Percentiles rank a stretch among this genome's conserved stretches.
Evolutionary conservation across 768 basidiomycete species (phyloP).

Genomic region (Termitomyces sp.): DNA sequence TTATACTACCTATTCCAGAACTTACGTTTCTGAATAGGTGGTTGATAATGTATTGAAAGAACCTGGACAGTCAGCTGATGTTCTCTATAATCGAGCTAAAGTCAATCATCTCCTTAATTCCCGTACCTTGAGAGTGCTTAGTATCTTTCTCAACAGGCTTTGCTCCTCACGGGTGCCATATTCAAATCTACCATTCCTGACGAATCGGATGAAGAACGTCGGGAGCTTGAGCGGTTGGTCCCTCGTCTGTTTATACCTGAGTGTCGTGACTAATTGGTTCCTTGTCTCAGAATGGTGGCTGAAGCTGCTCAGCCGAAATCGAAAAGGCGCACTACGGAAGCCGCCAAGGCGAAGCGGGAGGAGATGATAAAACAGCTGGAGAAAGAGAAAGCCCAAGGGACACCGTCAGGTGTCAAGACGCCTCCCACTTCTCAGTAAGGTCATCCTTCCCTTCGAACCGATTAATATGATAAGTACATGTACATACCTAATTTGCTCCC

Average conservation of each 20-base stretch:
- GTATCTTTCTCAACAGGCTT: conserved; percentile 45
- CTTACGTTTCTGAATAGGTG: conserved; percentile 38
- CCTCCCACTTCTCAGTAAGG: conserved; percentile 7
- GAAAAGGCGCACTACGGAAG: conserved; percentile 41
- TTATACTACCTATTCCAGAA: not conserved
- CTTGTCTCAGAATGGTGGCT: conserved; percentile 69
- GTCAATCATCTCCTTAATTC: conserved; percentile 33
- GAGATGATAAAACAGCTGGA: conserved; percentile 30
- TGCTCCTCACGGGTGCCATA: conserved; percentile 86
- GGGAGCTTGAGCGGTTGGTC: conserved; percentile 87
- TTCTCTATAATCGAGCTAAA: conserved; percentile 82
- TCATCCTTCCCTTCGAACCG: not conserved
- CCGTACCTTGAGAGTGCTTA: not conserved
- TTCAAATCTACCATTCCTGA: conserved; percentile 86
- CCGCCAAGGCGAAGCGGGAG: conserved; percentile 38
- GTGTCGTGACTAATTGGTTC: conserved; percentile 1
- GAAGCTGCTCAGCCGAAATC: conserved; percentile 77
- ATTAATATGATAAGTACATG: not conserved
- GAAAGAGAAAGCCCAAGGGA: conserved; percentile 19
- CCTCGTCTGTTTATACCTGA: not conserved
- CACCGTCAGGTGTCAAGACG: conserved; percentile 10
- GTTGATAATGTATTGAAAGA: conserved; percentile 87
- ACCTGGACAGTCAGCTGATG: conserved; percentile 63
- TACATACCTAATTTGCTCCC: not conserved
- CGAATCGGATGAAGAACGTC: conserved; percentile 88